A percentile compares a stretch with the other conserved stretches of the same genome.
Evolutionary conservation across 2,329 filamentous ascomycete genomes (phyloP).

Genomic region (Fusarium sp.): DNA sequence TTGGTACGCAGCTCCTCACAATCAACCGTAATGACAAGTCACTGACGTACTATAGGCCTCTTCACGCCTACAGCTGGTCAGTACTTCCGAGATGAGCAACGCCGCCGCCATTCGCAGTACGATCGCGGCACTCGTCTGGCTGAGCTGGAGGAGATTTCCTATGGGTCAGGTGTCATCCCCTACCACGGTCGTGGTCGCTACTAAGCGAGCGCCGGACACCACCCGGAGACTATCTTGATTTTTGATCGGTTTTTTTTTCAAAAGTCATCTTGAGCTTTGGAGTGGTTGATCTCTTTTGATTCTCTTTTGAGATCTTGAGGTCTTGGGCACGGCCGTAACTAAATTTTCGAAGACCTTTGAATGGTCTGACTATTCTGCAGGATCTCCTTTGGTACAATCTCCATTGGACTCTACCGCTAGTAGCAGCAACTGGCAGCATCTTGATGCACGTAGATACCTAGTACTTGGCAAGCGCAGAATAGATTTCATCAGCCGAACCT

Average conservation of each 20-base stretch:
- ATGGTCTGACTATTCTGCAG: conserved; percentile 33
- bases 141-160: conserved; percentile 71
- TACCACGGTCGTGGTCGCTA: conserved; percentile 46
- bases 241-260: conserved; percentile 11
- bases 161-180: conserved; percentile 56
- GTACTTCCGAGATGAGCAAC: conserved; percentile 78
- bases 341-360: conserved; percentile 26
- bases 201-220: conserved; percentile 8
- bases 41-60: conserved; percentile 64
- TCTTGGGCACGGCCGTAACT: conserved; percentile 25
- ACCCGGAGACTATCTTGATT: conserved; percentile 15
- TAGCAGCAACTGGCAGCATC: conserved; percentile 30
- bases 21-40: not conserved
- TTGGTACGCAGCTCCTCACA: conserved; percentile 66
- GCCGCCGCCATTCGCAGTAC: conserved; percentile 79
- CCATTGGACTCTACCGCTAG: not conserved
- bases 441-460: conserved; percentile 32
- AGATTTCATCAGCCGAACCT: conserved; percentile 6
- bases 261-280: conserved; percentile 32
- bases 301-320: conserved; percentile 16
- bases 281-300: conserved; percentile 12
- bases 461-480: conserved; percentile 30
- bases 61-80: conserved; percentile 84
- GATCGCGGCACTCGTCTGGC: conserved; percentile 83
- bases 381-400: conserved; percentile 35